Evolutionary conservation across 176 grass and related monocot genomes (phyloP).

Genomic region (Lolium multiflorum): DNA sequence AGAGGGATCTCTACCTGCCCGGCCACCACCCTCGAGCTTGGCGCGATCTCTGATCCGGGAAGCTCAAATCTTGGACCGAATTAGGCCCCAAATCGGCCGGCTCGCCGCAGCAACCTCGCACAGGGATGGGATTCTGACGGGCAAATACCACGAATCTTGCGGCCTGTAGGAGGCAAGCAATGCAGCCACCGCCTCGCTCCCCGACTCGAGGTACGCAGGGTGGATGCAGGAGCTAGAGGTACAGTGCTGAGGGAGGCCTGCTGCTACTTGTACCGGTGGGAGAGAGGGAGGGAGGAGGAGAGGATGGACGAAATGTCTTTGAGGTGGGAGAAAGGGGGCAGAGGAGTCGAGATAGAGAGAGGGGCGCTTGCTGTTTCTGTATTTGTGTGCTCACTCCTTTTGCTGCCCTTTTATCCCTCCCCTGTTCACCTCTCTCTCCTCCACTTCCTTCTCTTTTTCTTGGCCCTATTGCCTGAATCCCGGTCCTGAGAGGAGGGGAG

Average conservation of each 20-base stretch:
- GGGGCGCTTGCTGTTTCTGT: conserved; percentile 13
- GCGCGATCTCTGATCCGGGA: neutral
- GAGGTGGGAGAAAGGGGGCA: conserved; percentile 8
- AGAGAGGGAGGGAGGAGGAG: neutral
- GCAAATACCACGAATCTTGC: conserved; percentile 33
- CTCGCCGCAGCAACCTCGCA: neutral
- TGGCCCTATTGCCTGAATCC: conserved; percentile 38
- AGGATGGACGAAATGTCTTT: conserved; percentile 7
- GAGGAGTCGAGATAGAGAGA: conserved; percentile 39
- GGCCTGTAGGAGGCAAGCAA: conserved; percentile 9
- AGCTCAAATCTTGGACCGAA: conserved; percentile 28
- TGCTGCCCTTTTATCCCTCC: conserved; percentile 43
- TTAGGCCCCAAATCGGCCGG: conserved; percentile 10
- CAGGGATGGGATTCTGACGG: conserved; percentile 28
- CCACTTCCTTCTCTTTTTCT: conserved; percentile 18
- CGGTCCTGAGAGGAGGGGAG: neutral
- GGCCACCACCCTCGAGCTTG: neutral
- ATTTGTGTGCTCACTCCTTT: conserved; percentile 39
- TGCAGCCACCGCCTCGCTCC: conserved; percentile 36
- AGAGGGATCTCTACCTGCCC: conserved; percentile 34
- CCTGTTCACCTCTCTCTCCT: neutral
- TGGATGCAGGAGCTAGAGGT: conserved; percentile 16
- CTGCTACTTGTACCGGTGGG: neutral
- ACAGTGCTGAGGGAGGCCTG: neutral
- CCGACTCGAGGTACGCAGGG: neutral